These are phyloP conservation scores for Leccinum laetum DNA, from an alignment of 1,284 basidiomycete genomes.

Conservation along the genomic window DNA sequence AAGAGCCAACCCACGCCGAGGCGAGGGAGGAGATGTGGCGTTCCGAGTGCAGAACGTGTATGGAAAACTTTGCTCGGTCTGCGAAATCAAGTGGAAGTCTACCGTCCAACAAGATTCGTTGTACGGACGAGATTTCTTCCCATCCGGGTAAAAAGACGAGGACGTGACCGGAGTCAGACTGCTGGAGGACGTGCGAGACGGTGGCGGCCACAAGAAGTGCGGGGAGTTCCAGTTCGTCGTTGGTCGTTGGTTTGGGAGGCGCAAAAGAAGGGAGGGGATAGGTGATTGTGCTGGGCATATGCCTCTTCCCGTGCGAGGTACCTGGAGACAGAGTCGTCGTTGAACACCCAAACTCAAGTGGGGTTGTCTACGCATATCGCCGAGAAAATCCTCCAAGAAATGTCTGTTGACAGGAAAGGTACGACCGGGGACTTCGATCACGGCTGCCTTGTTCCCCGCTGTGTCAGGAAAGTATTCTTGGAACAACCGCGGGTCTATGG, in stretches of 20 bases:
- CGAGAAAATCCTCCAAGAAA: conserved; percentile 82
- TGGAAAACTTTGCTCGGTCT: conserved; percentile 59
- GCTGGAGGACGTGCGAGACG: conserved; percentile 76
- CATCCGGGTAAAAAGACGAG: conserved; percentile 92
- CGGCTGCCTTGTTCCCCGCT: conserved; percentile 62
- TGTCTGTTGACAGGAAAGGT: conserved; percentile 87
- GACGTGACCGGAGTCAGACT: conserved; percentile 85
- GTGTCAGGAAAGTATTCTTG: conserved; percentile 82
- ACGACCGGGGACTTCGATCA: conserved; percentile 90
- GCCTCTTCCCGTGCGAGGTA: no score
- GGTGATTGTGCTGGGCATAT: conserved; percentile 4
- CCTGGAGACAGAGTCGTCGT: no score
- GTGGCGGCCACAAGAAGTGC: conserved; percentile 82
- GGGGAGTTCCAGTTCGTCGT: conserved; percentile 83
- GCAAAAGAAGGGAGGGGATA: conserved; percentile 26
- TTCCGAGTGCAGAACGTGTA: conserved; percentile 93
- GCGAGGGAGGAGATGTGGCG: conserved; percentile 87
- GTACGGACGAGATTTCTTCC: conserved; percentile 90
- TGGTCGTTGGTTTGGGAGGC: conserved; percentile 18
- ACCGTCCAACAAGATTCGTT: conserved; percentile 65
- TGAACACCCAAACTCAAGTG: conserved; percentile 55
- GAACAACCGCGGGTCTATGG: conserved; percentile 91
- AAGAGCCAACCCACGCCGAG: conserved; percentile 89
- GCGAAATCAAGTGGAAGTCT: conserved; percentile 64
- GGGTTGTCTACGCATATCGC: conserved; percentile 45